Percentiles rank a stretch among this genome's conserved stretches.
Evolutionary conservation across 2,329 filamentous ascomycete genomes (phyloP).

Genomic region (Fusarium temperatum): DNA sequence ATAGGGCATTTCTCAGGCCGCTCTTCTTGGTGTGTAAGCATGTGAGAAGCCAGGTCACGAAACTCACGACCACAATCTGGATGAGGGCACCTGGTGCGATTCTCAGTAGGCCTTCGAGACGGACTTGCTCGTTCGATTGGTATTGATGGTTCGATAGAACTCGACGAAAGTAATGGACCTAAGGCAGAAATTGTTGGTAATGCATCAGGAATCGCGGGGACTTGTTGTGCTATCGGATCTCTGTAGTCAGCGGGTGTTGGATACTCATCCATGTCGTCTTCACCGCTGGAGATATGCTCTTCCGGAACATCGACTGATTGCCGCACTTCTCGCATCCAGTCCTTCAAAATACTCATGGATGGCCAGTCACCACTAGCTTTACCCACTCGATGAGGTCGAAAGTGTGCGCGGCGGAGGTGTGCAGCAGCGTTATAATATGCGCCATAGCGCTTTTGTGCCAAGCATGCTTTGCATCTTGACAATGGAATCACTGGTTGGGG

Average conservation of each 20-base stretch:
- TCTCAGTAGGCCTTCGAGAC: conserved; percentile 48
- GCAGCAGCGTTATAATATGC: conserved; percentile 69
- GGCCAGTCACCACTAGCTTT: conserved; percentile 69
- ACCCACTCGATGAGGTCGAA: conserved; percentile 63
- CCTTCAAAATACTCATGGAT: conserved; percentile 64
- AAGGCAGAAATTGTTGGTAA: conserved; percentile 16
- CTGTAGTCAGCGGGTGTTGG: conserved; percentile 36
- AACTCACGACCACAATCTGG: conserved; percentile 68
- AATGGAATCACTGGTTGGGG: conserved; percentile 62
- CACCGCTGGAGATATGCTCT: conserved; percentile 57
- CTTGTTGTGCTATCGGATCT: conserved; percentile 19
- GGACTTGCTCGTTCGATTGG: conserved; percentile 43
- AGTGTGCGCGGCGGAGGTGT: conserved; percentile 66
- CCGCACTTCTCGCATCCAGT: conserved; percentile 69
- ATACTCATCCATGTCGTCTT: conserved; percentile 59
- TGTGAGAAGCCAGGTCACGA: conserved; percentile 81
- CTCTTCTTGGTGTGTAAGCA: conserved; percentile 95
- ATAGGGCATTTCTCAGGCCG: conserved; percentile 97
- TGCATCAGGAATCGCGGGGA: conserved; percentile 24
- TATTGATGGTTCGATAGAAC: conserved; percentile 39
- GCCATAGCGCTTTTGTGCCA: conserved; percentile 65
- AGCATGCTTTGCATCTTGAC: conserved; percentile 65
- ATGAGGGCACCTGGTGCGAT: conserved; percentile 62
- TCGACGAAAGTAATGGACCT: conserved; percentile 22
- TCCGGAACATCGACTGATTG: conserved; percentile 60